Evolutionary conservation across 345 rosid genomes (phyloP).

Genomic region (Cardamine occulta): DNA sequence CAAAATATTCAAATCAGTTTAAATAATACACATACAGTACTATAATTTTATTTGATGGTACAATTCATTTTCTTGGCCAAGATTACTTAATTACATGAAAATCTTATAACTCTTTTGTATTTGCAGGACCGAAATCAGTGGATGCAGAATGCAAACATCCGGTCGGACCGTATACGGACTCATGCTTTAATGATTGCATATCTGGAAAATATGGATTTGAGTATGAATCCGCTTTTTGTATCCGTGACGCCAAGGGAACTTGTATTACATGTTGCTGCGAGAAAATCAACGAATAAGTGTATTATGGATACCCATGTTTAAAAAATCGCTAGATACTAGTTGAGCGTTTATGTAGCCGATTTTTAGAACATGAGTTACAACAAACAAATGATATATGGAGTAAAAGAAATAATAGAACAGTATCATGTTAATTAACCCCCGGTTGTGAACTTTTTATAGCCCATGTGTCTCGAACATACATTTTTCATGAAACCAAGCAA

Average conservation of each 20-base stretch:
- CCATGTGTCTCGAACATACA: not conserved
- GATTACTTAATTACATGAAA: not conserved
- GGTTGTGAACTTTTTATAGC: not conserved
- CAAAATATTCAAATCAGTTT: not conserved
- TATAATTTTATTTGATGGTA: not conserved
- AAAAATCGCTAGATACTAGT: too few species aligned
- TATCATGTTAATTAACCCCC: not conserved
- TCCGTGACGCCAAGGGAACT: not conserved
- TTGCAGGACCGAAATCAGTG: slow-evolving; percentile 4
- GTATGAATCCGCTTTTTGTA: slow-evolving; percentile 5
- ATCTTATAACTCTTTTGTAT: not conserved
- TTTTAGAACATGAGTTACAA: too few species aligned
- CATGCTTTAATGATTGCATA: not conserved
- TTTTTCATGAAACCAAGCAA: not conserved
- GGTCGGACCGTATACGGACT: slow-evolving; percentile 9
- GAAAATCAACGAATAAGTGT: not conserved
- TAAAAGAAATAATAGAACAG: too few species aligned
- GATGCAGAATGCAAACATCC: slow-evolving; percentile 14
- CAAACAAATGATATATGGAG: not conserved
- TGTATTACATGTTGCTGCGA: slow-evolving; percentile 10
- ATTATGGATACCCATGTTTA: too few species aligned
- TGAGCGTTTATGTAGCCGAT: too few species aligned
- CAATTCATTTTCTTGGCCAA: not conserved
- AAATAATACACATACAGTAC: not conserved
- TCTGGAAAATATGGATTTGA: slow-evolving; percentile 3